Evolutionary conservation across 345 rosid species (phyloP), one percentile per base, ranked within the genome.

Genomic region (Lagerstroemia speciosa): DNA sequence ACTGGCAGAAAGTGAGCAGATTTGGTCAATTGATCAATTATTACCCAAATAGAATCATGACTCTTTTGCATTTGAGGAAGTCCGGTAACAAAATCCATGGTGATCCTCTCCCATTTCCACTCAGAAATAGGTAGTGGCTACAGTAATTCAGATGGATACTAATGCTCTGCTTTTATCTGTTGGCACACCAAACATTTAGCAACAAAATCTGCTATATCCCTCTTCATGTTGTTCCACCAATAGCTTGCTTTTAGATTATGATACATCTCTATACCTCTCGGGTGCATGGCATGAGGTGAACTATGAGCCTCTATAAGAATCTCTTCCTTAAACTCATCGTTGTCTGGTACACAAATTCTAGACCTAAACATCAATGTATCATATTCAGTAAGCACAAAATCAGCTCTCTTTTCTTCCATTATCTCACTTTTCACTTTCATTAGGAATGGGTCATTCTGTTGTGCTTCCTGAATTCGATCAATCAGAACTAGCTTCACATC

Each of bases 21-120:
- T 16, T 69, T 69, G 2, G 72, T 69, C 32, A 69, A 16, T 29
- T 31, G 17, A 20, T 69, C 72, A 1, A 53, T 65, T 8, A 69
- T 58, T 6, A 69, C 38, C 64, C 34, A 55, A 6, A 45, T 45
- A 16, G 37, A 20, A 26, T 45, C 43, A 10, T 46, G 17, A 8
- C 70, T 31, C 4, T 11, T 52, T 22, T 3, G 34, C 2, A 4
- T 15, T 26, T 2, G 8, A 1, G 31, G 41, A 16, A 67, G n/a
- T 5, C 58, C n/a, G n/a, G n/a, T n/a, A n/a, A n/a, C n/a, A n/a
- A n/a, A n/a, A n/a, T n/a, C n/a, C n/a, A n/a, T n/a, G n/a, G n/a
- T n/a, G n/a, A n/a, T n/a, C n/a, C n/a, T n/a, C n/a, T n/a, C n/a
- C 1, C 7, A 43, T 8, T 5, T 65, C 53, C 68, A 65, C 15